Evolutionary conservation across 2,329 filamentous ascomycete species (phyloP), one percentile per base, ranked within the genome.

Genomic region (Aspergillus hortae): DNA sequence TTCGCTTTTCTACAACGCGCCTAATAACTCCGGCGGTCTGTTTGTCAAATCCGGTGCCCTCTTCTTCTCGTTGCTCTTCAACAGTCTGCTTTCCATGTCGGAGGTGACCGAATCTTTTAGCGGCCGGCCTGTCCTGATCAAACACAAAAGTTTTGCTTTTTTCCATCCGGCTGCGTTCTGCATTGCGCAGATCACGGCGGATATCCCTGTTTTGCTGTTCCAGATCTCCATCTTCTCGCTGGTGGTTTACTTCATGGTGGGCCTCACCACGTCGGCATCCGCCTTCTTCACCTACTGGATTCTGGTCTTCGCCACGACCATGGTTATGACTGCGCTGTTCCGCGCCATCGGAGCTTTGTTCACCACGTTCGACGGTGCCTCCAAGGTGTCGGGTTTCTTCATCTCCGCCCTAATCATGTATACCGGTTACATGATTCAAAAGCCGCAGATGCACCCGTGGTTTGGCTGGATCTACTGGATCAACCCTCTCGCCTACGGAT

Each of bases 1-100:
- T 6, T 87, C 84, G 0, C 74, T 88, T 3, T 89, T 89, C 68
- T 89, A 88, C 68, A 77, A 84, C 50, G 80, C 84, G 0, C 78
- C 84, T 0, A 53, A 71, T 21, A 82, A 79, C 46, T 81, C 83
- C 0, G 74, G 69, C 1, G 86, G 85, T 7, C 68, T 89, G 0
- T 88, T 88, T 64, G 63, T 81, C 59, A 87, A 87, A 59, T 77
- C 79, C 0, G 86, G 85, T 48, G 79, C 84, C 0, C 69, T 86
- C 4, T 89, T 88, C 74, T 80, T 88, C 46, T 74, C 84, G 1
- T 72, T 88, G 0, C 71, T 89, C 0, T 85, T 80, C 67, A 84
- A 87, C 61, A 74, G 77, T 51, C 68, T 89, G 6, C 63, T 87
- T 1, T 77, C 83, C 19, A 82, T 88, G 76, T 79, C 83, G 1